Evolutionary conservation across 2,329 filamentous ascomycete genomes (phyloP), one percentile per base, ranked within the genome.

Genomic region (Ramularia endophylla): DNA sequence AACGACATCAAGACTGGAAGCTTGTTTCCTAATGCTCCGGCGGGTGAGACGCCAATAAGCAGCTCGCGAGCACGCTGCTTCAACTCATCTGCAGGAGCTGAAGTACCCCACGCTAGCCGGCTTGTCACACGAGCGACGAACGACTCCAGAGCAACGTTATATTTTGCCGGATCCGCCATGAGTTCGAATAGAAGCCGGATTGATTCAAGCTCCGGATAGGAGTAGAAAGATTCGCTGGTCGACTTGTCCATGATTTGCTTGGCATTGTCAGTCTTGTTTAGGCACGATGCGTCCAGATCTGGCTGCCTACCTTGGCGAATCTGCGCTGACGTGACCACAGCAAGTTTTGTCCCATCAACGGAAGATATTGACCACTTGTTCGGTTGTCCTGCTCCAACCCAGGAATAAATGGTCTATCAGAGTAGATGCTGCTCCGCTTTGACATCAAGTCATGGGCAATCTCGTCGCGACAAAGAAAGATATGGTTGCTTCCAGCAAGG

Each of bases 71-170:
- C 67, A 32, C 67, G 60, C 47, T 70, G 67, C 43, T 71, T 71
- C 33, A 70, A 61, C 41, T 71, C 68, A 29, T 70, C 67, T 22
- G 65, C 66, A 7, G 63, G 64, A 38, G 65, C 61, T 36, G 64
- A 59, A 39, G 65, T 67, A 8, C 67, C 68, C 67, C 67, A 71
- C 12, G 67, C 68, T 7, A 71, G 56, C 20, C 67, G 62, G 38
- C 65, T 67, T n/a, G 67, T 71, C n/a, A 71, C 63, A 12, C 68
- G 61, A 11, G 67, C 59, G 28, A 70, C 65, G 55, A 65, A 71
- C 0, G 66, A 69, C 43, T 71, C 68, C 28, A 70, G 53, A 1
- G 59, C 59, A 41, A 67, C 60, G 33, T 70, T 68, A 52, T 71
- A 71, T 12, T 59, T 52, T 6, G 59, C 55, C 2, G 68, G 67